Conservation (phyloP, 148 eudicot genomes). For the Amaranthus hypochondriacus region DNA sequence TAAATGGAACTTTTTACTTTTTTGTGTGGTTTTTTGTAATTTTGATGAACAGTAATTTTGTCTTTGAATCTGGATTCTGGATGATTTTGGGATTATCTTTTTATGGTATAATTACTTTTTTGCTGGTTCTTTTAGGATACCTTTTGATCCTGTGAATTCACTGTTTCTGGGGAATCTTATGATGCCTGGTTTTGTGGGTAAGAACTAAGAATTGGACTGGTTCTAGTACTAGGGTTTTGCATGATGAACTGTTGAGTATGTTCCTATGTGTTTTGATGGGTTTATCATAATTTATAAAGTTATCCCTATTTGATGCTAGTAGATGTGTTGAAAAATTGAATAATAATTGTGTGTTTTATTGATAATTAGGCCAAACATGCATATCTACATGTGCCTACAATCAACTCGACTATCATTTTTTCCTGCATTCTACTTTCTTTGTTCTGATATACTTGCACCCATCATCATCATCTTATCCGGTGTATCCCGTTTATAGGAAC, state of each 20-base stretch:
- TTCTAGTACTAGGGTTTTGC: neutral
- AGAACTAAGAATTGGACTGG: slow-evolving; percentile 1
- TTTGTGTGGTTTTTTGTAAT: neutral
- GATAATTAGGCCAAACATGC: neutral
- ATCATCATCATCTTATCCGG: too few species aligned
- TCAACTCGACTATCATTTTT: too few species aligned
- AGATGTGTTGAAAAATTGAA: neutral
- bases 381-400: too few species aligned
- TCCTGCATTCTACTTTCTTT: too few species aligned
- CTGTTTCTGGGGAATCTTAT: slow-evolving; percentile 16
- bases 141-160: slow-evolving; percentile 11
- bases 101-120: slow-evolving; percentile 10
- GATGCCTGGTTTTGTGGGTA: slow-evolving; percentile 17
- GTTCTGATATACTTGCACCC: too few species aligned
- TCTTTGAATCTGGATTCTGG: neutral
- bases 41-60: neutral
- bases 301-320: neutral
- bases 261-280: too few species aligned
- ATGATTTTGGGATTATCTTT: neutral
- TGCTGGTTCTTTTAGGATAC: slow-evolving; percentile 19
- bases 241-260: too few species aligned
- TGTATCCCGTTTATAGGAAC: too few species aligned
- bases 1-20: too few species aligned
- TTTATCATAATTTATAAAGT: too few species aligned
- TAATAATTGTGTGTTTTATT: neutral